A percentile compares a stretch with the other conserved stretches of the same genome.
phyloP scores from a whole-genome alignment of 345 rosid genomes.

The Hevea brasiliensis region DNA sequence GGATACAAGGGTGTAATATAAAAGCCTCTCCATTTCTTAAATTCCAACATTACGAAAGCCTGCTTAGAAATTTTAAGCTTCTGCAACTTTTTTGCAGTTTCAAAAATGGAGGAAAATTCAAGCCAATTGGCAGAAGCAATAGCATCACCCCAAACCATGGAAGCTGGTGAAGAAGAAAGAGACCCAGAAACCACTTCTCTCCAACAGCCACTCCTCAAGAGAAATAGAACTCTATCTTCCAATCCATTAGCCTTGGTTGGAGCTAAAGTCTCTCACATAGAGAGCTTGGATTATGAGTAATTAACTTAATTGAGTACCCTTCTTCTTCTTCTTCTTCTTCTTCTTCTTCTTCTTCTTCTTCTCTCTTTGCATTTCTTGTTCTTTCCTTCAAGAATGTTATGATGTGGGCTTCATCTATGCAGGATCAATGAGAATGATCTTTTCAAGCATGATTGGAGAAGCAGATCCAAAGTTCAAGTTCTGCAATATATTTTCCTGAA shows the following conservation, averaged over 20 bases:
- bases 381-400: not conserved
- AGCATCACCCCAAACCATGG: constrained; percentile 13
- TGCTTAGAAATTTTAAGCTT: not conserved
- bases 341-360: no score
- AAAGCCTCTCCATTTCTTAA: not conserved
- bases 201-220: constrained; percentile 72
- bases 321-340: no score
- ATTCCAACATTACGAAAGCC: not conserved
- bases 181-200: constrained; percentile 68
- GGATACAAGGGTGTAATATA: not conserved
- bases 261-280: constrained; percentile 77
- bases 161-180: constrained; percentile 45
- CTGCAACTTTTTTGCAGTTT: constrained; percentile 14
- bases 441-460: constrained; percentile 97
- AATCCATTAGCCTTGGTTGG: constrained; percentile 82
- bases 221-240: constrained; percentile 69
- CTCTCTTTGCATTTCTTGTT: not conserved
- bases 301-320: not conserved
- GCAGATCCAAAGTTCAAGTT: constrained; percentile 77
- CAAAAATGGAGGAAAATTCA: constrained; percentile 50
- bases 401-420: constrained; percentile 12
- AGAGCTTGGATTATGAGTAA: constrained; percentile 94
- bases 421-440: constrained; percentile 92
- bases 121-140: constrained; percentile 16
- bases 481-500: constrained; percentile 78